A percentile compares a stretch with the other conserved stretches of the same genome.
These are phyloP conservation scores for Nicotiana obtusifolia DNA, from an alignment of 257 asterid genomes.

Conservation along the genomic window DNA sequence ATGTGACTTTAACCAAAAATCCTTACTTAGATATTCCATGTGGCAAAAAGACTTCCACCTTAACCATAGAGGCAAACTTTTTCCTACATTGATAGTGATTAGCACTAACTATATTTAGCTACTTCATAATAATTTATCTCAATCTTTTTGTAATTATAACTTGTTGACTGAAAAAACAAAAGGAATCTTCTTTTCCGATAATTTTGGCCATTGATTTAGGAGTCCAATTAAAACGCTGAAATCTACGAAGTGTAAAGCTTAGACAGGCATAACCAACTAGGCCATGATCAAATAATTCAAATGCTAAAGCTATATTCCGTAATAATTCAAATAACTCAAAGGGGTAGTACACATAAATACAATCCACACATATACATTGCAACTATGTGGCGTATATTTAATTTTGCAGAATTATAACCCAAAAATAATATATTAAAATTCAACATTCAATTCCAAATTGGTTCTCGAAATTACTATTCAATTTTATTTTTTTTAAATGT, in stretches of 20 bases:
- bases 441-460: too few relatives aligned
- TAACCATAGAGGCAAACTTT: slow-evolving; percentile 1
- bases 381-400: too few relatives aligned
- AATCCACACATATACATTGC: too few relatives aligned
- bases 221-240: background rate
- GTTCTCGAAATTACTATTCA: too few relatives aligned
- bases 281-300: background rate
- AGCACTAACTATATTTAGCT: slow-evolving; percentile 15
- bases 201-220: slow-evolving; percentile 2
- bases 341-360: too few relatives aligned
- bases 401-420: too few relatives aligned
- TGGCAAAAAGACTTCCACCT: background rate
- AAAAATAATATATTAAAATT: too few relatives aligned
- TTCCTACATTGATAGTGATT: slow-evolving; percentile 30
- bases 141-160: background rate
- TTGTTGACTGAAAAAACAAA: background rate
- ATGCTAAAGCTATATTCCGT: background rate
- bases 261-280: background rate
- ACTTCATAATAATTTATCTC: background rate
- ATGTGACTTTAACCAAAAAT: background rate
- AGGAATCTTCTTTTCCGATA: background rate
- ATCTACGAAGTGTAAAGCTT: background rate
- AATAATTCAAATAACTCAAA: too few relatives aligned
- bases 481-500: too few relatives aligned
- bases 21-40: background rate